Evolutionary conservation across 192 early-diverging fungal species (phyloP).

Genomic region (Spizellomyces punctatus): DNA sequence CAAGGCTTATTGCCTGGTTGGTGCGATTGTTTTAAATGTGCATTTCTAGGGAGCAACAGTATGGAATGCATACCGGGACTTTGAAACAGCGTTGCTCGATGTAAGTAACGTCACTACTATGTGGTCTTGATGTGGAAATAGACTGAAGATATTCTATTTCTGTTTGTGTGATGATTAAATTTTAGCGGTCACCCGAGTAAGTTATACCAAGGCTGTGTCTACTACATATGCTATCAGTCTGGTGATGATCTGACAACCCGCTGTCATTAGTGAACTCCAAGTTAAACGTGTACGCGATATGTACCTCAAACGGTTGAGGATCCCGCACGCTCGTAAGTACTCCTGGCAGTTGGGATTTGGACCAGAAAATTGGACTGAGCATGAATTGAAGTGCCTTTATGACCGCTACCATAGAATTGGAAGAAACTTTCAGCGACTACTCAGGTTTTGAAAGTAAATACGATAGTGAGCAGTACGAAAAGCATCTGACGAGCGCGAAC

Average conservation of each 20-base stretch:
- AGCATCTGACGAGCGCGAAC: conserved; percentile 51
- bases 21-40: neutral
- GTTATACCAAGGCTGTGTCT: no score
- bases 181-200: no score
- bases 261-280: conserved; percentile 16
- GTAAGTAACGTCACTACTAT: conserved; percentile 4
- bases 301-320: conserved; percentile 41
- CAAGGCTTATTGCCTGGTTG: neutral
- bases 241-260: neutral
- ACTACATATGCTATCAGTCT: no score
- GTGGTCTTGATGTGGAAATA: no score
- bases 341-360: no score
- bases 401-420: conserved; percentile 40
- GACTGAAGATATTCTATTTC: no score
- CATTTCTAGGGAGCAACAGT: conserved; percentile 56
- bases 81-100: conserved; percentile 58
- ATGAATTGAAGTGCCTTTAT: no score
- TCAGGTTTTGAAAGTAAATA: conserved; percentile 65
- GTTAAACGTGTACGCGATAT: conserved; percentile 36
- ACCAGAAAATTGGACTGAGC: neutral
- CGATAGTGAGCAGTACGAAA: conserved; percentile 59
- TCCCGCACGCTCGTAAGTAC: conserved; percentile 49
- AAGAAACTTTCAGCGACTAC: conserved; percentile 63
- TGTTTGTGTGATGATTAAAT: no score
- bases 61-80: conserved; percentile 63